Base-by-base conservation (phyloP, 1,139 yeast species). In the Geotrichum klebahnii region DNA sequence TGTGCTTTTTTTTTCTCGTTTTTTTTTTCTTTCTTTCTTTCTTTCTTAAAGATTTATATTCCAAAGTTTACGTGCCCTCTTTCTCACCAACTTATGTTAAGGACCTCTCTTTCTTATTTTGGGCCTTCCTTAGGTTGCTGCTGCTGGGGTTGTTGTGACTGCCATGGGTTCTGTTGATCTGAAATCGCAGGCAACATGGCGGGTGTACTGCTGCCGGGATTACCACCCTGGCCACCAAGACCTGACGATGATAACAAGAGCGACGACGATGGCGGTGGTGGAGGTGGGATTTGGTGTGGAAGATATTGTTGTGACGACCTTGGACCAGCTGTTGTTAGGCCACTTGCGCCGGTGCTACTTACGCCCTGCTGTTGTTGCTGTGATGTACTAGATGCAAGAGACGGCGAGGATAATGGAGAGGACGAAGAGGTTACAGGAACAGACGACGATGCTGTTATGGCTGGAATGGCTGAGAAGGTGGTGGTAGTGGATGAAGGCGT, bases 341-440 rank as follows among this genome's bases (percentile, higher is more conserved):
- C n/a, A n/a, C n/a, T n/a, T n/a, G n/a, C 22, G 53, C 1, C 52
- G 56, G 33, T 53, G 56, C 23, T 50, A n/a, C n/a, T n/a, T n/a
- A n/a, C n/a, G 53, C 29, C 46, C 50, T 39, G 49, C 55, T 17
- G 55, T 48, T 22, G 44, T 9, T 22, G 57, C 26, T 49, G 55
- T 26, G 50, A 31, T 10, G 39, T 12, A 20, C 31, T 37, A 17
- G 34, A 26, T 26, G 48, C 34, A 22, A 19, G 40, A 29, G n/a
- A n/a, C n/a, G 33, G 31, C n/a, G 49, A 32, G 10, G 26, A 32
- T 33, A 22, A 36, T 23, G 28, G 36, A 19, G 45, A 28, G 2
- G 37, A n/a, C 5, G 44, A 9, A 28, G 49, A 3, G 39, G 42
- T 19, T 35, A 48, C 42, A 26, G 54, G 20, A 49, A 48, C 17